These are phyloP conservation scores for Phycomyces blakesleeanus DNA, from an alignment of 192 early-diverging fungal genomes.

Conservation along the genomic window DNA sequence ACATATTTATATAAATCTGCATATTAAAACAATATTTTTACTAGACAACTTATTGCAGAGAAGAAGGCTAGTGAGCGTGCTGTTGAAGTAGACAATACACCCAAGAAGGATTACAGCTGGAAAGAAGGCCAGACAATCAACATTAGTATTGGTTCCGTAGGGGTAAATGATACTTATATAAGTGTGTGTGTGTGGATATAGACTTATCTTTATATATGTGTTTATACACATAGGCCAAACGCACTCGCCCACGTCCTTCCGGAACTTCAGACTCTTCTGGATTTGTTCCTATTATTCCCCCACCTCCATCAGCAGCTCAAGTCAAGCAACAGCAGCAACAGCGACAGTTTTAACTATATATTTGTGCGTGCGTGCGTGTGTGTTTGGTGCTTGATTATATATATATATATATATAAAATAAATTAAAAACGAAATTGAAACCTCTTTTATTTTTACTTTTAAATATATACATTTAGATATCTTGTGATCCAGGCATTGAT, in stretches of 20 bases:
- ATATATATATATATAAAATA: background rate
- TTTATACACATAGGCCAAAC: constrained; percentile 4
- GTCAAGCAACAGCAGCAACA: constrained; percentile 36
- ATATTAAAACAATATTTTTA: too few species aligned
- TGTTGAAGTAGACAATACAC: constrained; percentile 35
- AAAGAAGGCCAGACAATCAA: constrained; percentile 80
- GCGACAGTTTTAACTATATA: constrained; percentile 8
- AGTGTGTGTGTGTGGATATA: too few species aligned
- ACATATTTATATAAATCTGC: too few species aligned
- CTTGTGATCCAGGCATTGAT: too few species aligned
- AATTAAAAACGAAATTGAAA: too few species aligned
- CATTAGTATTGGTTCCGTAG: constrained; percentile 64
- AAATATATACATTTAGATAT: too few species aligned
- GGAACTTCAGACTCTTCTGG: constrained; percentile 2
- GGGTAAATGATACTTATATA: too few species aligned
- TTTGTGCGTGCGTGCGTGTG: too few species aligned
- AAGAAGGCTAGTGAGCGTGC: constrained; percentile 34
- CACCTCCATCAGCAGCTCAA: constrained; percentile 37
- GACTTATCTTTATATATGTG: too few species aligned
- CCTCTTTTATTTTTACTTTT: too few species aligned
- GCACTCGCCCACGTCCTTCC: constrained; percentile 11
- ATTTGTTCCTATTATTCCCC: constrained; percentile 33
- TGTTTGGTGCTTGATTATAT: too few species aligned
- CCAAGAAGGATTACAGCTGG: constrained; percentile 71
- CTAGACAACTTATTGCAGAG: constrained; percentile 51